phyloP scores from a whole-genome alignment of 495 filamentous ascomycete species.

The Neurospora terricola region DNA sequence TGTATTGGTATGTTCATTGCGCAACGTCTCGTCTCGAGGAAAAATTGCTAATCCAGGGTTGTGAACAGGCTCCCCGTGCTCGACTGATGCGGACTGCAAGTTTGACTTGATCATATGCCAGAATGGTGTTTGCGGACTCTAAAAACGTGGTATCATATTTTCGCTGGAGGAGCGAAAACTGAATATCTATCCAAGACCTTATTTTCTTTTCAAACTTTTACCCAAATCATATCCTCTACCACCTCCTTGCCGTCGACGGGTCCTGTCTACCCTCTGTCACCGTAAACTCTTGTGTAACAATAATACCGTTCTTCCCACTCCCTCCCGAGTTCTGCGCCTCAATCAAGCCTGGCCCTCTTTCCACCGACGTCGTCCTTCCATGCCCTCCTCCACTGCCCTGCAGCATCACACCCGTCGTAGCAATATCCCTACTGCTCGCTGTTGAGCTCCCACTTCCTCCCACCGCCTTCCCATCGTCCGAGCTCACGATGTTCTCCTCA shows the following conservation, averaged over 20 bases:
- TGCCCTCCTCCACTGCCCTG: background rate
- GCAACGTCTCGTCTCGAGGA: background rate
- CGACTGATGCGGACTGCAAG: constrained; percentile 15
- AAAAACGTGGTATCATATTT: background rate
- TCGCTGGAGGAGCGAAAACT: background rate
- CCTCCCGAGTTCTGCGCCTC: background rate
- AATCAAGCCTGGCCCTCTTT: background rate
- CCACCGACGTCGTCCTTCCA: background rate
- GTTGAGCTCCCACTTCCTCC: background rate
- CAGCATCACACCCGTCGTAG: background rate
- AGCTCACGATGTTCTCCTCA: constrained; percentile 31
- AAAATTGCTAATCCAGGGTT: background rate
- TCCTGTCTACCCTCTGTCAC: background rate
- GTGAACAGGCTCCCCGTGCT: constrained; percentile 9
- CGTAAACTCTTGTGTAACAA: constrained; percentile 3
- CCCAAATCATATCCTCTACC: background rate
- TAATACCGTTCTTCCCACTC: background rate
- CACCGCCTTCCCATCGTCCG: background rate
- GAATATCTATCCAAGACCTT: background rate
- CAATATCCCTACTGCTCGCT: background rate
- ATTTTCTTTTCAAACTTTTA: background rate
- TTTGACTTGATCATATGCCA: constrained; percentile 17
- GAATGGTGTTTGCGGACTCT: constrained; percentile 16
- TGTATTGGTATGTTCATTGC: constrained; percentile 16
- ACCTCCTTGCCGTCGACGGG: background rate